phyloP scores from a whole-genome alignment of 2,329 filamentous ascomycete genomes.

The Cladophialophora psammophila region DNA sequence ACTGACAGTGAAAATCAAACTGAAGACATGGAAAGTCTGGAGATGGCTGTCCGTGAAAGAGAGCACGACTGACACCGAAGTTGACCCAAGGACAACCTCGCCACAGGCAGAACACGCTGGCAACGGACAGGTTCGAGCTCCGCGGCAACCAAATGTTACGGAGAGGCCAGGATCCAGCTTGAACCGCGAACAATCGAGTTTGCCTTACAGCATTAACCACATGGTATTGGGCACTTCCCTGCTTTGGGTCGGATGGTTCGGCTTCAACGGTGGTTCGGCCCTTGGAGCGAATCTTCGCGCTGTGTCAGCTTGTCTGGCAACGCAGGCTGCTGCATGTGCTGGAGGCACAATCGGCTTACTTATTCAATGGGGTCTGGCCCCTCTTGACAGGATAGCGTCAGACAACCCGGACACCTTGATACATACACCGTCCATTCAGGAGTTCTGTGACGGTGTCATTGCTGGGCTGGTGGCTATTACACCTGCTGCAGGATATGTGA shows the following conservation, averaged over 20 bases:
- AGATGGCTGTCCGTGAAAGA: constrained; percentile 7
- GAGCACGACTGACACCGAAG: not conserved
- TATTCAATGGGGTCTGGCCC: constrained; percentile 8
- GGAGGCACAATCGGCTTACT: constrained; percentile 22
- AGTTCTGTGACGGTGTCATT: constrained; percentile 24
- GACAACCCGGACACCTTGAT: not conserved
- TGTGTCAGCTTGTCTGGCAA: constrained; percentile 77
- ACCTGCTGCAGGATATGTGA: constrained; percentile 18
- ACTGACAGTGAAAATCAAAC: not conserved
- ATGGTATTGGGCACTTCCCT: constrained; percentile 82
- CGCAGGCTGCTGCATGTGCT: constrained; percentile 11
- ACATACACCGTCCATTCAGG: constrained; percentile 14
- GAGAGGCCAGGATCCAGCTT: no score
- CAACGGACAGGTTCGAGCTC: not conserved
- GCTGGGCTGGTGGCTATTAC: constrained; percentile 20
- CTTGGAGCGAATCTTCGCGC: constrained; percentile 94
- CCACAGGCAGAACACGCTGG: not conserved
- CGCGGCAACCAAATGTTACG: not conserved
- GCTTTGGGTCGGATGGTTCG: constrained; percentile 98
- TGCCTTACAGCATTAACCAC: constrained; percentile 23
- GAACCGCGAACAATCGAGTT: not conserved
- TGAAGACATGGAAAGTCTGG: constrained; percentile 21
- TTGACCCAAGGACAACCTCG: not conserved
- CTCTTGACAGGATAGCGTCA: not conserved
- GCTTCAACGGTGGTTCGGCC: constrained; percentile 95